Evolutionary conservation across 2,329 filamentous ascomycete genomes (phyloP), one percentile per base, ranked within the genome.

Genomic region (Colletotrichum scovillei): DNA sequence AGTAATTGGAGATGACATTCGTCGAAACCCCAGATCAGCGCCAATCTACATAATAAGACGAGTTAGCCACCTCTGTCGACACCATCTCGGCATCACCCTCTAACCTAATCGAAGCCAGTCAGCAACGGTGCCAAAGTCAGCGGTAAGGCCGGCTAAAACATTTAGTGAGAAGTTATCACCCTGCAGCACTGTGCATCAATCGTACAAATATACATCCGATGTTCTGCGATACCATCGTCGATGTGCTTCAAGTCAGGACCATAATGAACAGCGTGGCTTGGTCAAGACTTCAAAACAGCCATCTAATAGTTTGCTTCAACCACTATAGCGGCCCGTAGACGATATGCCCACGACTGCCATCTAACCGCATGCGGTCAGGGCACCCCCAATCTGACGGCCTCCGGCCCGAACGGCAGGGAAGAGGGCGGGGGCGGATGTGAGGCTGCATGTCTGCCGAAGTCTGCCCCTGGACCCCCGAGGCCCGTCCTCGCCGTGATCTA

Each of bases 401-500:
- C 60, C 28, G 46, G 57, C 32, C 58, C 28, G 69, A 22, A 35
- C 66, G 59, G 49, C 59, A 53, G 42, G 19, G 19, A 19, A 19
- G 42, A 49, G 42, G 42, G 19, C 19, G 6, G 16, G 8, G 42
- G 70, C 59, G 38, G 66, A 3, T 60, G 19, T 55, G 46, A 38
- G 59, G 26, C 32, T 63, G 69, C 65, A 42, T 60, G 53, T 46
- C 22, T 53, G 53, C 66, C 66, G 70, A 53, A 30, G 59, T 69
- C 70, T 59, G 59, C 53, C 59, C 35, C 9, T 3, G 6, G 32
- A 12, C 42, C 22, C 70, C 70, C 55, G 53, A 35, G 24, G 24
- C 11, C 42, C 66, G 49, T 53, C 70, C 11, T 56, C 30, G 22
- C 19, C n/a, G 26, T 55, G 42, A 30, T 38, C 12, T n/a, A 24